phyloP scores from a whole-genome alignment of 768 basidiomycete species.

The Atractiella rhizophila region DNA sequence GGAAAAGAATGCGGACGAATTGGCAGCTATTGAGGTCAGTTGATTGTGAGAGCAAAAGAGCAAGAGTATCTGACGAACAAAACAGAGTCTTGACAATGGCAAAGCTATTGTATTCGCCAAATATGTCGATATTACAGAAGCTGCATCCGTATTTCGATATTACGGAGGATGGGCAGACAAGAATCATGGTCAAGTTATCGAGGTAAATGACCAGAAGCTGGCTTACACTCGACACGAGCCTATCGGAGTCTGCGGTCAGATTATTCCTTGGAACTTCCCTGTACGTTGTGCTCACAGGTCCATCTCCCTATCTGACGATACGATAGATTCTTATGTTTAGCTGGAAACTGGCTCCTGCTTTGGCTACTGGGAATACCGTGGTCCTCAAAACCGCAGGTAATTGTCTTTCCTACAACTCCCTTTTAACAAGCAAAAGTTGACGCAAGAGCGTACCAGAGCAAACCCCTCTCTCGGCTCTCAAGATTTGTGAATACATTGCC shows the following conservation, averaged over 20 bases:
- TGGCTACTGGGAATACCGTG: conserved; percentile 73
- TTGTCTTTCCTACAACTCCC: neutral
- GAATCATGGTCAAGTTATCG: conserved; percentile 61
- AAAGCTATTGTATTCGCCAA: conserved; percentile 29
- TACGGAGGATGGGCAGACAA: conserved; percentile 33
- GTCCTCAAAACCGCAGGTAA: conserved; percentile 88
- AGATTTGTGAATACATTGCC: conserved; percentile 52
- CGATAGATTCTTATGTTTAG: conserved; percentile 18
- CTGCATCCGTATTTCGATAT: neutral
- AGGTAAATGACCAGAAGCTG: conserved; percentile 44
- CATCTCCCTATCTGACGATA: neutral
- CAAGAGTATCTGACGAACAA: neutral
- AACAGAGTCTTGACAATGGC: conserved; percentile 28
- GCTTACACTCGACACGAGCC: conserved; percentile 73
- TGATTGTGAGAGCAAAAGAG: neutral
- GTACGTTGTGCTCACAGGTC: conserved; percentile 32
- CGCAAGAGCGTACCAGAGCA: no score
- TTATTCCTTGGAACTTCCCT: conserved; percentile 19
- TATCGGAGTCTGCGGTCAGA: conserved; percentile 83
- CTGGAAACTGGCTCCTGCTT: conserved; percentile 82
- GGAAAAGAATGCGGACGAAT: conserved; percentile 27
- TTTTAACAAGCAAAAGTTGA: no score
- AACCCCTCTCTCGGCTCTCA: conserved; percentile 19
- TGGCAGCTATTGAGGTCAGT: conserved; percentile 9
- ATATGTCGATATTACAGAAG: neutral